Conservation (phyloP, 2,329 filamentous ascomycete genomes). For the Fusarium pininemorale region DNA sequence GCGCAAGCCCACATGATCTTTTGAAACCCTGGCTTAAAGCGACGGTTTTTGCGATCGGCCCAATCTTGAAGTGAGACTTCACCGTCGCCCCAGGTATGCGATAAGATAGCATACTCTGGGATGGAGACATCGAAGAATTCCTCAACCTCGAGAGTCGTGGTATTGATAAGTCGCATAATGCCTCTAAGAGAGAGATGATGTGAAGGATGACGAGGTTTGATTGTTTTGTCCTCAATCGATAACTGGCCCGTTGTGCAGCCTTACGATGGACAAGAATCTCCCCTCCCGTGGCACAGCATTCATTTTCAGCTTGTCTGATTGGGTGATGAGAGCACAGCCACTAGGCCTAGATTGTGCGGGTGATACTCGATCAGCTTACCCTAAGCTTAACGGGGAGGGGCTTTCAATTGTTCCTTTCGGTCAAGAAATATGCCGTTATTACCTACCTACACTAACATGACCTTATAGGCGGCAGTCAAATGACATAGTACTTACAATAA, state of each 20-base stretch:
- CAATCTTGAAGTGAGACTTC: neutral
- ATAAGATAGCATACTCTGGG: neutral
- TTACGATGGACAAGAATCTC: no score
- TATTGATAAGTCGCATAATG: neutral
- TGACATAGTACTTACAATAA: no score
- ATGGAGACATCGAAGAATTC: neutral
- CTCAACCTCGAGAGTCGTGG: neutral
- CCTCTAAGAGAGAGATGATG: neutral
- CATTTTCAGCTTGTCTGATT: no score
- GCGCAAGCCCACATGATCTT: neutral
- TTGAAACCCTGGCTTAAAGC: neutral
- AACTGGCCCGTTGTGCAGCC: neutral
- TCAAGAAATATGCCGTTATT: no score
- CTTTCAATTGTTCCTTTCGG: no score
- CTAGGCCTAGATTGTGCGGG: rapidly evolving
- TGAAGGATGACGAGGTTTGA: neutral
- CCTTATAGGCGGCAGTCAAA: no score
- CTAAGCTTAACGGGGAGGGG: rapidly evolving
- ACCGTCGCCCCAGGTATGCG: neutral
- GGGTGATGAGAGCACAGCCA: rapidly evolving
- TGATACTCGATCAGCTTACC: no score
- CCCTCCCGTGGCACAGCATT: no score
- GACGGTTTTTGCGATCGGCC: neutral
- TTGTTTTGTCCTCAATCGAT: neutral
- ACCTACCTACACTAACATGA: no score